Evolutionary conservation across 139 green algal genomes (phyloP).

Genomic region (Auxenochlorella protothecoides): DNA sequence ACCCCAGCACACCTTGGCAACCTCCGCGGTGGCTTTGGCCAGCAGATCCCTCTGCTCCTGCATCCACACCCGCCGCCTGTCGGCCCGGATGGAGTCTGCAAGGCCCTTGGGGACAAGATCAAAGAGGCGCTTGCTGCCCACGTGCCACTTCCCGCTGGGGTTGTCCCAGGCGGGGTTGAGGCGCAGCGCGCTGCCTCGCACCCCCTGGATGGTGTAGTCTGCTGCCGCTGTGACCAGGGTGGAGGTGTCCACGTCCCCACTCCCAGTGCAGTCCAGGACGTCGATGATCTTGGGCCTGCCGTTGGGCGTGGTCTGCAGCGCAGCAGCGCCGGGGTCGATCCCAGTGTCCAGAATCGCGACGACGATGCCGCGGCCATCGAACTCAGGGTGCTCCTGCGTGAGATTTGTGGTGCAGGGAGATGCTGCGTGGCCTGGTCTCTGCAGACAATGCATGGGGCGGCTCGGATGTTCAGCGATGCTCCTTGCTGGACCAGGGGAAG

Average conservation of each 20-base stretch:
- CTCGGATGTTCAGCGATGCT: not conserved
- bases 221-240: conserved; percentile 42
- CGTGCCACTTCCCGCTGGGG: conserved; percentile 69
- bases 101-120: conserved; percentile 58
- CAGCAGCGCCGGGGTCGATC: conserved; percentile 56
- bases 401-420: not conserved
- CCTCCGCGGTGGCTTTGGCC: conserved; percentile 29
- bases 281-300: conserved; percentile 71
- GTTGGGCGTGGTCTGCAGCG: conserved; percentile 67
- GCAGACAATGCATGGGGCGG: not conserved
- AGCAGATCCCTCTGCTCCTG: conserved; percentile 45
- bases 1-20: conserved; percentile 23
- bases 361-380: conserved; percentile 68
- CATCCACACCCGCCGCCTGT: conserved; percentile 26
- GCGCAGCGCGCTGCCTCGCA: conserved; percentile 40
- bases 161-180: conserved; percentile 74
- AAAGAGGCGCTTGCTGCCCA: conserved; percentile 63
- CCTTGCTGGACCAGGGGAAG: not conserved
- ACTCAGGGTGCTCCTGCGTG: conserved; percentile 46
- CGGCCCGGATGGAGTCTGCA: conserved; percentile 19
- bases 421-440: not conserved
- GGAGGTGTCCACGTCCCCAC: conserved; percentile 77
- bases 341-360: conserved; percentile 87
- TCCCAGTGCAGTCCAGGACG: conserved; percentile 72
- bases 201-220: conserved; percentile 49